Conservation (phyloP, 2,329 filamentous ascomycete genomes). For the Emmonsia crescens region DNA sequence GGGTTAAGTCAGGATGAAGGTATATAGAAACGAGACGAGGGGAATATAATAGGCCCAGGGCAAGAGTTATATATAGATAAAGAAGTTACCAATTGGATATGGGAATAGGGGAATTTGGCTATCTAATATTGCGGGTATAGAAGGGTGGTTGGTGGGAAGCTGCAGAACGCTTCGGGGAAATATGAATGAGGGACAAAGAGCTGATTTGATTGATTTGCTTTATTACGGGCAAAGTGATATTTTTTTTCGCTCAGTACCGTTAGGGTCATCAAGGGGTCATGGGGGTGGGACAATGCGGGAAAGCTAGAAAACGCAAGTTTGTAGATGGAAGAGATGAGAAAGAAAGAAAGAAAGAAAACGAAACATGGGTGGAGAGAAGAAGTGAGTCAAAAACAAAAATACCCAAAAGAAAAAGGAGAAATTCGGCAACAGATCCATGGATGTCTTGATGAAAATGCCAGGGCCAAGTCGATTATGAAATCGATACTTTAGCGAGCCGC, state of each 20-base stretch:
- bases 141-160: neutral
- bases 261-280: conserved; percentile 8
- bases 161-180: neutral
- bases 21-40: neutral
- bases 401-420: neutral
- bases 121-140: neutral
- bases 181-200: neutral
- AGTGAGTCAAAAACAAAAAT: neutral
- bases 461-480: neutral
- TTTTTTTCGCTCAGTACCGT: conserved; percentile 7
- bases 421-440: neutral
- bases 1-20: neutral
- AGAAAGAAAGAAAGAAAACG: neutral
- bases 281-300: conserved; percentile 1
- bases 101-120: neutral
- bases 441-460: neutral
- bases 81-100: neutral
- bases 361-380: neutral
- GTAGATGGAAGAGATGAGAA: neutral
- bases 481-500: conserved; percentile 22
- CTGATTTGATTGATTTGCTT: conserved; percentile 1
- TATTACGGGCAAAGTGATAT: neutral
- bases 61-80: neutral
- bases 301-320: conserved; percentile 1
- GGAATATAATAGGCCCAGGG: neutral